These are phyloP conservation scores for Hemileccinum impolitum DNA, from an alignment of 768 basidiomycete species.

Conservation along the genomic window DNA sequence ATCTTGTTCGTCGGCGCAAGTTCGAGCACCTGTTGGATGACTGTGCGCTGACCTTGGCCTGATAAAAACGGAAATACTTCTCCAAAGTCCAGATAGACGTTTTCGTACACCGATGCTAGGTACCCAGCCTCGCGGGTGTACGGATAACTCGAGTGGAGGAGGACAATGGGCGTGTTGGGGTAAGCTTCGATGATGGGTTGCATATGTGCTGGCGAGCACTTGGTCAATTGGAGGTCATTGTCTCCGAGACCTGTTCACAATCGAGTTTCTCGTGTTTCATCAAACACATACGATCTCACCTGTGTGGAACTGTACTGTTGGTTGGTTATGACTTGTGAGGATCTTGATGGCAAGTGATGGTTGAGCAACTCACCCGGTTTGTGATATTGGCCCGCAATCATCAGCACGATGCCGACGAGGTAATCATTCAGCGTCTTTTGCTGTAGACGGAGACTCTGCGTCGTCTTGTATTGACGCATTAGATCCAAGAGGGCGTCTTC, in stretches of 20 bases:
- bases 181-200: slow-evolving; percentile 66
- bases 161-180: slow-evolving; percentile 57
- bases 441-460: slow-evolving; percentile 47
- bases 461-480: slow-evolving; percentile 34
- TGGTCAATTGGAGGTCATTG: slow-evolving; percentile 57
- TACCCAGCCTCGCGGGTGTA: slow-evolving; percentile 78
- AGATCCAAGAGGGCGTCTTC: slow-evolving; percentile 33
- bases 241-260: slow-evolving; percentile 55
- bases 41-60: slow-evolving; percentile 53
- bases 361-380: slow-evolving; percentile 57
- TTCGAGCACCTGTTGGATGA: slow-evolving; percentile 65
- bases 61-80: slow-evolving; percentile 73
- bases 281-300: slow-evolving; percentile 24
- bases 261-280: neutral
- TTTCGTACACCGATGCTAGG: slow-evolving; percentile 64
- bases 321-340: neutral
- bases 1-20: slow-evolving; percentile 75
- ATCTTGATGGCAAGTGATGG: neutral
- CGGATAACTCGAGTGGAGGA: slow-evolving; percentile 77
- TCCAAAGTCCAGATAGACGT: slow-evolving; percentile 79
- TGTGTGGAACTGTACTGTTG: slow-evolving; percentile 73
- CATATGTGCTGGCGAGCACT: slow-evolving; percentile 61
- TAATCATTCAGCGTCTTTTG: slow-evolving; percentile 66
- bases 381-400: slow-evolving; percentile 45
- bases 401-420: slow-evolving; percentile 54